A percentile compares a stretch with the other conserved stretches of the same genome.
These are phyloP conservation scores for Xylaria cubensis DNA, from an alignment of 495 filamentous ascomycete species.

Conservation along the genomic window DNA sequence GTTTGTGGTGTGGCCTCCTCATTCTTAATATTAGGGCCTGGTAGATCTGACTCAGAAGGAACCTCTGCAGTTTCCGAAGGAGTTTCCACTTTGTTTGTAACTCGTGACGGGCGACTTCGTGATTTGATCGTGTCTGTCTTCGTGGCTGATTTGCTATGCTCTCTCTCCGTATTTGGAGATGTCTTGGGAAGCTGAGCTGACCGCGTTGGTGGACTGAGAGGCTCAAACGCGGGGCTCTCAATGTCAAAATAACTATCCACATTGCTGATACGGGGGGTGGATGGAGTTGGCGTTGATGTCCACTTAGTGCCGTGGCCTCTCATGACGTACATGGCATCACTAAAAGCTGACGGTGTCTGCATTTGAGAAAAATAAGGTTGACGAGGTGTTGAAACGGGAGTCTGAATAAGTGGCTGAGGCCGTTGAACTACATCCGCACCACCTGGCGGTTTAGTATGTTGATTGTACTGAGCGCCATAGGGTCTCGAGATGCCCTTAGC, in stretches of 20 bases:
- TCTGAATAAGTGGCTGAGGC: conserved; percentile 35
- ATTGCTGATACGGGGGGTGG: conserved; percentile 50
- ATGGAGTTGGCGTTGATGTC: conserved; percentile 51
- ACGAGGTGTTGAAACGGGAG: conserved; percentile 30
- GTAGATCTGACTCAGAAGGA: conserved; percentile 53
- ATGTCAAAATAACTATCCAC: conserved; percentile 39
- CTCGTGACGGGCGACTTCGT: conserved; percentile 42
- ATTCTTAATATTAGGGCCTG: conserved; percentile 65
- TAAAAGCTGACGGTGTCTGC: conserved; percentile 30
- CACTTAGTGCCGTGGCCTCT: conserved; percentile 58
- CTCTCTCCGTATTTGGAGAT: conserved; percentile 37
- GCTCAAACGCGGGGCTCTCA: conserved; percentile 53
- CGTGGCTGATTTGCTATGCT: conserved; percentile 33
- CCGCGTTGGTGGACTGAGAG: conserved; percentile 53
- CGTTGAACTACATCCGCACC: conserved; percentile 30
- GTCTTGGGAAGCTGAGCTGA: conserved; percentile 41
- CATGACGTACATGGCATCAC: conserved; percentile 31
- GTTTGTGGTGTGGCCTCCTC: conserved; percentile 69
- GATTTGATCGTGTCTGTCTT: conserved; percentile 38
- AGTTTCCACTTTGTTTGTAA: conserved; percentile 41
- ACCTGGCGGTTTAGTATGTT: conserved; percentile 44
- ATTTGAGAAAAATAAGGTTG: conserved; percentile 27
- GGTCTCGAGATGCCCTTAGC: conserved; percentile 37
- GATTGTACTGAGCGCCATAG: conserved; percentile 51
- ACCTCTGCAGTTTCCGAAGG: conserved; percentile 62